Evolutionary conservation across 2,329 filamentous ascomycete species (phyloP).

Genomic region (Ploettnerulaceae sp.): DNA sequence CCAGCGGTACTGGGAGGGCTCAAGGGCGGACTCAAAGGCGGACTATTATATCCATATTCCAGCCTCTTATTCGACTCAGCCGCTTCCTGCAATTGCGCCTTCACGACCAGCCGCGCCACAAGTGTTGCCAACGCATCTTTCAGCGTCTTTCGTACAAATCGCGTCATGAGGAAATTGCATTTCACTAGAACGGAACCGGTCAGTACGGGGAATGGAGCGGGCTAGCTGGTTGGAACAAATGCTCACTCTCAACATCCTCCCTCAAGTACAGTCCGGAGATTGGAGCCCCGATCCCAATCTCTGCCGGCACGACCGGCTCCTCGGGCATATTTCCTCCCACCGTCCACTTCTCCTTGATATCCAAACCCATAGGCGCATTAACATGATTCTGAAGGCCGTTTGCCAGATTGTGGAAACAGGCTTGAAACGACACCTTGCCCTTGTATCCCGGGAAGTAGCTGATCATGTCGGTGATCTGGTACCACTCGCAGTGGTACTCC

Average conservation of each 20-base stretch:
- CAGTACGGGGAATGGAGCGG: neutral
- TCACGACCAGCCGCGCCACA: slow-evolving; percentile 55
- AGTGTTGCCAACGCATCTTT: slow-evolving; percentile 69
- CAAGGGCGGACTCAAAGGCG: slow-evolving; percentile 11
- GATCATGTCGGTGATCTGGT: slow-evolving; percentile 71
- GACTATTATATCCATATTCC: slow-evolving; percentile 8
- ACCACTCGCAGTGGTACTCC: slow-evolving; percentile 71
- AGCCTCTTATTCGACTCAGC: slow-evolving; percentile 23
- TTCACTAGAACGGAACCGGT: slow-evolving; percentile 45
- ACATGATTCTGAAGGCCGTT: slow-evolving; percentile 74
- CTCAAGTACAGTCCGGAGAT: slow-evolving; percentile 68
- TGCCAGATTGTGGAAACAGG: slow-evolving; percentile 70
- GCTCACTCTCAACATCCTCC: slow-evolving; percentile 68
- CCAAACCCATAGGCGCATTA: slow-evolving; percentile 74
- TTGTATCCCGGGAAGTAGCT: slow-evolving; percentile 63
- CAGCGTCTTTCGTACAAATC: slow-evolving; percentile 76
- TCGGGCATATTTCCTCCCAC: slow-evolving; percentile 66
- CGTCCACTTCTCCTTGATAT: slow-evolving; percentile 73
- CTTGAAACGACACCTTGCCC: slow-evolving; percentile 70
- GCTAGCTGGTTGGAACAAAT: neutral
- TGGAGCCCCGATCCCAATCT: slow-evolving; percentile 62
- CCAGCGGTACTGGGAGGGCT: slow-evolving; percentile 11
- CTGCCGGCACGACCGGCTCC: slow-evolving; percentile 59
- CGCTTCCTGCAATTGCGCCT: slow-evolving; percentile 38
- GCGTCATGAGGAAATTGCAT: slow-evolving; percentile 69